Conservation (phyloP, 495 filamentous ascomycete species). For the Platismatia glauca region DNA sequence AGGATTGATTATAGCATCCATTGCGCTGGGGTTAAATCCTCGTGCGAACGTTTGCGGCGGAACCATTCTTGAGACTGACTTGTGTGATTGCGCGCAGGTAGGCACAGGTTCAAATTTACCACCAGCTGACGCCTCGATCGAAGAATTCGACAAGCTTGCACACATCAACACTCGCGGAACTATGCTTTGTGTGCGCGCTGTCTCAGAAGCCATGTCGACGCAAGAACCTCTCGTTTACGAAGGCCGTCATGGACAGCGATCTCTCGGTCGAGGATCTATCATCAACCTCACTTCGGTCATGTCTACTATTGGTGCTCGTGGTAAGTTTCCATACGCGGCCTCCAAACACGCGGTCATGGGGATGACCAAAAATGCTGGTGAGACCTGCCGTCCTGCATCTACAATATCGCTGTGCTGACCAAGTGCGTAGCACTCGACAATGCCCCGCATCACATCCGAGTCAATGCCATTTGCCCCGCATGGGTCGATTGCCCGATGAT, state of each 20-base stretch:
- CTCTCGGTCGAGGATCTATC: constrained; percentile 10
- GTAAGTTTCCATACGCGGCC: constrained; percentile 6
- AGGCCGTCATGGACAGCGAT: neutral
- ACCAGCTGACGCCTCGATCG: neutral
- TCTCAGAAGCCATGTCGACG: constrained; percentile 5
- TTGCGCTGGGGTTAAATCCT: constrained; percentile 29
- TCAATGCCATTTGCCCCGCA: constrained; percentile 14
- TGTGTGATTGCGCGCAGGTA: neutral
- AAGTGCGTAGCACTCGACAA: constrained; percentile 4
- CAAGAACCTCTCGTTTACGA: constrained; percentile 1
- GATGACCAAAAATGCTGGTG: constrained; percentile 13
- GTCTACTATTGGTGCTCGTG: neutral
- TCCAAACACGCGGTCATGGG: constrained; percentile 14
- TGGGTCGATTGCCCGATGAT: constrained; percentile 20
- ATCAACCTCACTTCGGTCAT: constrained; percentile 4
- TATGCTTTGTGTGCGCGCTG: constrained; percentile 8
- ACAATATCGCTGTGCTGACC: neutral
- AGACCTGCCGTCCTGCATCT: neutral
- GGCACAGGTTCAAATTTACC: neutral
- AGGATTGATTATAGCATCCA: constrained; percentile 33
- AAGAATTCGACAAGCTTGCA: constrained; percentile 4
- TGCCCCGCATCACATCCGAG: constrained; percentile 1
- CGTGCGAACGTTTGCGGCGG: neutral
- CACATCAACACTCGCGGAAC: constrained; percentile 9
- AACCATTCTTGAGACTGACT: neutral